These are phyloP conservation scores for Fraxinus velutina DNA, from an alignment of 305 asterid species.

Conservation along the genomic window DNA sequence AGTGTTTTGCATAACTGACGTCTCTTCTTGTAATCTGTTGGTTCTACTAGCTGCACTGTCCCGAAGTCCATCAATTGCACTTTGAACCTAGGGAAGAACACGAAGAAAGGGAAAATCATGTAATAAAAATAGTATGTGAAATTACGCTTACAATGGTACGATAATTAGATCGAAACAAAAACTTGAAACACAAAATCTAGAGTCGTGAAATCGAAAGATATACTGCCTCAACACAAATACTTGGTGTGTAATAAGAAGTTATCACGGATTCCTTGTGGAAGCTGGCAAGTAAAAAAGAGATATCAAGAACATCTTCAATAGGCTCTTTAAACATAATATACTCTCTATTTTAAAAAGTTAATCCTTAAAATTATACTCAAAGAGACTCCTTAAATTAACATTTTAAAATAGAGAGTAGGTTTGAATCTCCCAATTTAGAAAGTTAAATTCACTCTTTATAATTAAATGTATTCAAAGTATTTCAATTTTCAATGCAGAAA, in stretches of 20 bases:
- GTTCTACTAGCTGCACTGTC: conserved; percentile 51
- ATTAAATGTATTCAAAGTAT: not conserved
- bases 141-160: not conserved
- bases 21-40: conserved; percentile 48
- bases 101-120: not conserved
- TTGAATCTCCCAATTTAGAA: not conserved
- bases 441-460: not conserved
- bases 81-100: conserved; percentile 51
- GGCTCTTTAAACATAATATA: not conserved
- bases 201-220: not conserved
- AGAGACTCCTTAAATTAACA: not conserved
- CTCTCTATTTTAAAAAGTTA: not conserved
- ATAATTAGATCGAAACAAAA: not conserved
- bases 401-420: not conserved
- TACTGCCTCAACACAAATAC: not conserved
- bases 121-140: not conserved
- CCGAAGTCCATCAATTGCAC: conserved; percentile 51
- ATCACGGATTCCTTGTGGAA: not conserved
- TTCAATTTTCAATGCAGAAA: not conserved
- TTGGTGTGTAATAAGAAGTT: not conserved
- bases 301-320: not conserved
- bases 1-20: conserved; percentile 52
- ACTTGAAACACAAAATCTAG: not conserved
- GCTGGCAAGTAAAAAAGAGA: not conserved
- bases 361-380: not conserved